These are phyloP conservation scores for Silene latifolia DNA, from an alignment of 148 eudicot species.

Conservation along the genomic window DNA sequence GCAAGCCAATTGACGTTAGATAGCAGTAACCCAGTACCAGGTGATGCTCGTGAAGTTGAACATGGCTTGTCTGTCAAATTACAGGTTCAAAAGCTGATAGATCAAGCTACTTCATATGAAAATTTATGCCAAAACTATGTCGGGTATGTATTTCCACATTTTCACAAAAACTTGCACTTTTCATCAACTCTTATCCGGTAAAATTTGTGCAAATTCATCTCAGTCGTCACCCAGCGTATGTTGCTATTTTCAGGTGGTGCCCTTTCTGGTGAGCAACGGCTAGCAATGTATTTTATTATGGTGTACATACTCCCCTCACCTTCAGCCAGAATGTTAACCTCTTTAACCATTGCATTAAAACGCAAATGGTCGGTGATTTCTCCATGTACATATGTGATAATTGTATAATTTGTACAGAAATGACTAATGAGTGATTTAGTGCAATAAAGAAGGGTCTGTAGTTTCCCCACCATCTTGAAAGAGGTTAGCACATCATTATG, in stretches of 20 bases:
- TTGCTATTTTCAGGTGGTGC: slow-evolving; percentile 71
- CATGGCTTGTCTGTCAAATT: slow-evolving; percentile 89
- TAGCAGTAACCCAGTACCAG: slow-evolving; percentile 47
- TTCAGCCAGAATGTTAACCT: background rate
- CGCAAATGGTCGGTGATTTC: background rate
- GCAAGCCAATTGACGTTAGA: slow-evolving; percentile 57
- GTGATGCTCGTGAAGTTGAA: slow-evolving; percentile 82
- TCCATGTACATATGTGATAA: slow-evolving; percentile 21
- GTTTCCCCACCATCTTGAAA: background rate
- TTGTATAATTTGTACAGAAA: slow-evolving; percentile 25
- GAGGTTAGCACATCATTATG: background rate
- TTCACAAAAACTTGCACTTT: background rate
- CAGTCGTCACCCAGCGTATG: background rate
- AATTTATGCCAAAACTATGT: slow-evolving; percentile 97
- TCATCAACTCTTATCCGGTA: background rate
- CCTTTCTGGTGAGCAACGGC: slow-evolving; percentile 68
- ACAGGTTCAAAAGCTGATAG: slow-evolving; percentile 95
- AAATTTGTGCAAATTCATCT: background rate
- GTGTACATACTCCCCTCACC: slow-evolving; percentile 18
- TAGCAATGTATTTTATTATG: slow-evolving; percentile 5
- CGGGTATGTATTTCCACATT: slow-evolving; percentile 56
- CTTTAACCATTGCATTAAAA: background rate
- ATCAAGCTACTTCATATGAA: slow-evolving; percentile 91
- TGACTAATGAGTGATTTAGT: background rate
- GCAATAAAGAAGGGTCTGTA: background rate